Evolutionary conservation across 1,284 basidiomycete species (phyloP).

Genomic region (Hypsizygus ulmarius): DNA sequence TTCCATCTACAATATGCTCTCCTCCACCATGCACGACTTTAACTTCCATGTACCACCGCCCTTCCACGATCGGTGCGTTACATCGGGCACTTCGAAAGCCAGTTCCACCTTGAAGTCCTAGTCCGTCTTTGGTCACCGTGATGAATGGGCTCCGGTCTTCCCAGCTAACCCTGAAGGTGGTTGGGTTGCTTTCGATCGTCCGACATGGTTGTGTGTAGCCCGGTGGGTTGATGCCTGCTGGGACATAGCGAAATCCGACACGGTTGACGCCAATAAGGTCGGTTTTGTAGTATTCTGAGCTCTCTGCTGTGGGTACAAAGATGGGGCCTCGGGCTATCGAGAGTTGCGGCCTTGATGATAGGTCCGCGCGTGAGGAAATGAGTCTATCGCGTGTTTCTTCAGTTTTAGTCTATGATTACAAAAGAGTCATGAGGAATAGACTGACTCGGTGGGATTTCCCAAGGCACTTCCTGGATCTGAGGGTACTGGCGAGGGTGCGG

Average conservation of each 20-base stretch:
- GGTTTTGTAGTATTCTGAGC: constrained; percentile 58
- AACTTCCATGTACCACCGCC: constrained; percentile 95
- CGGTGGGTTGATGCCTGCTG: constrained; percentile 70
- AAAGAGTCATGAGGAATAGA: neutral
- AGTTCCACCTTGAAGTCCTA: constrained; percentile 77
- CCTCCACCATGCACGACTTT: constrained; percentile 77
- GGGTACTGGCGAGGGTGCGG: constrained; percentile 44
- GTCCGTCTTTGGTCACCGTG: constrained; percentile 79
- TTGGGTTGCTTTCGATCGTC: constrained; percentile 76
- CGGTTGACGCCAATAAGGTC: constrained; percentile 73
- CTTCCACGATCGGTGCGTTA: constrained; percentile 87
- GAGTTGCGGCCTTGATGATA: constrained; percentile 62
- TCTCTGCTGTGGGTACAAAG: constrained; percentile 57
- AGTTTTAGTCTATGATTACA: no score
- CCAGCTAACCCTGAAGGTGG: constrained; percentile 73
- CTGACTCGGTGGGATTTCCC: constrained; percentile 37
- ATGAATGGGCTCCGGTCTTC: constrained; percentile 83
- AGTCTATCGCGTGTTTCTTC: constrained; percentile 36
- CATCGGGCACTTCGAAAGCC: constrained; percentile 90
- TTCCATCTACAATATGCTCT: constrained; percentile 48
- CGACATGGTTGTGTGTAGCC: constrained; percentile 63
- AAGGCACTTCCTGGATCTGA: constrained; percentile 38
- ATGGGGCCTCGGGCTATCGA: constrained; percentile 68
- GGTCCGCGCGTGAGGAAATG: constrained; percentile 60
- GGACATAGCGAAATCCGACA: constrained; percentile 76